These are phyloP conservation scores for Millerozyma miso DNA, from an alignment of 805 yeast species.

Conservation along the genomic window DNA sequence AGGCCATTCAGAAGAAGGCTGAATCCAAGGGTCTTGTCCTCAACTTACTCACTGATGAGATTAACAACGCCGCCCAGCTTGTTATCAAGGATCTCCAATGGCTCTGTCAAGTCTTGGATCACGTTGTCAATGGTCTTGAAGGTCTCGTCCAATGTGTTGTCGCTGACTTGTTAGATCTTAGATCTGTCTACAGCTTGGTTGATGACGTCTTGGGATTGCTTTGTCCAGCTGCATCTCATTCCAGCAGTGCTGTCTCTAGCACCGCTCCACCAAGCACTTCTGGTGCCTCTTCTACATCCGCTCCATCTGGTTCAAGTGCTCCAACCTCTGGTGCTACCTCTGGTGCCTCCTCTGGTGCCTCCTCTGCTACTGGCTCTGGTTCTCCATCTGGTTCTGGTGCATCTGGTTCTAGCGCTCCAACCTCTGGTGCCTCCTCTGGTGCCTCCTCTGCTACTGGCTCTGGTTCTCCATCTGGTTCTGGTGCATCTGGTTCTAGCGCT, in stretches of 20 bases:
- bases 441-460: background rate
- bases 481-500: background rate
- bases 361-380: slow-evolving; percentile 2
- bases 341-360: slow-evolving; percentile 1
- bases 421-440: slow-evolving; percentile 1
- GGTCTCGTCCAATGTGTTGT: slow-evolving; percentile 4
- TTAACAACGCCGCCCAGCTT: slow-evolving; percentile 3
- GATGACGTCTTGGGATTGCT: slow-evolving; percentile 1
- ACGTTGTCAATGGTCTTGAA: slow-evolving; percentile 4
- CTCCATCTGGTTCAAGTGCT: background rate
- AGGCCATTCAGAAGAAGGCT: background rate
- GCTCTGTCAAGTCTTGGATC: slow-evolving; percentile 5
- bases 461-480: background rate
- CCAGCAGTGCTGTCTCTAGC: slow-evolving; percentile 1
- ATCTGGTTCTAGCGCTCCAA: slow-evolving; percentile 1
- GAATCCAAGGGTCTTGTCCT: slow-evolving; percentile 1
- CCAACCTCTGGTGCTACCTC: slow-evolving; percentile 1
- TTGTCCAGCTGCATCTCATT: slow-evolving; percentile 4
- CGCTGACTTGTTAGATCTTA: slow-evolving; percentile 1
- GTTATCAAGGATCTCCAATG: slow-evolving; percentile 2
- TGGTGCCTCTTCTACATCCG: slow-evolving; percentile 1
- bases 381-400: slow-evolving; percentile 2
- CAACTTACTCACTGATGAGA: slow-evolving; percentile 1
- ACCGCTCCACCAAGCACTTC: slow-evolving; percentile 5
- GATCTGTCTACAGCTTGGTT: background rate